Percentiles rank a stretch among this genome's conserved stretches.
phyloP scores from a whole-genome alignment of 129 eudicot species.

The Flaveria trinervia region DNA sequence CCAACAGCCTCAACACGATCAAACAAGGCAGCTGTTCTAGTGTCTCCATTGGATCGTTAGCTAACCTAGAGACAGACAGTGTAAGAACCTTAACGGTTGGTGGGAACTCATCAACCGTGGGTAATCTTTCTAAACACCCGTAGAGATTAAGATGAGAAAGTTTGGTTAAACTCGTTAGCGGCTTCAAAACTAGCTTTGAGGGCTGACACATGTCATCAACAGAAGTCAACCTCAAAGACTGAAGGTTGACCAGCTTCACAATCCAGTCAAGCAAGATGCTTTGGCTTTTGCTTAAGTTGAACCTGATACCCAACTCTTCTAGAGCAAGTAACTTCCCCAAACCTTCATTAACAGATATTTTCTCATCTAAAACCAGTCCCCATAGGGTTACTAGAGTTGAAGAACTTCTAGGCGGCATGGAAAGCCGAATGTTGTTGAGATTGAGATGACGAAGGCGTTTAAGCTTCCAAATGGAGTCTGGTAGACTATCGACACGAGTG shows the following conservation, averaged over 20 bases:
- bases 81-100: constrained; percentile 57
- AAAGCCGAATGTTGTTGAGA: constrained; percentile 46
- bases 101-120: constrained; percentile 39
- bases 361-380: constrained; percentile 52
- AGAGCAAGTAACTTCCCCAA: constrained; percentile 40
- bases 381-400: constrained; percentile 47
- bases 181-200: constrained; percentile 37
- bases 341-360: constrained; percentile 36
- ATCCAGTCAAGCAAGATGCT: constrained; percentile 46
- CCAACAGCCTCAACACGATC: constrained; percentile 58
- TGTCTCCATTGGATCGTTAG: constrained; percentile 51
- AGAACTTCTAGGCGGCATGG: constrained; percentile 36
- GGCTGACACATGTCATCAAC: constrained; percentile 41
- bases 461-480: constrained; percentile 56
- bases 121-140: constrained; percentile 47
- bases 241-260: constrained; percentile 34
- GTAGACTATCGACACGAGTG: constrained; percentile 49
- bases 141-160: constrained; percentile 54
- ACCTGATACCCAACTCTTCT: constrained; percentile 57
- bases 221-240: constrained; percentile 50
- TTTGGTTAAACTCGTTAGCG: constrained; percentile 33
- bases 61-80: constrained; percentile 51
- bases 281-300: constrained; percentile 33
- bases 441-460: constrained; percentile 58
- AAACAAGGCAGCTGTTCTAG: constrained; percentile 43